These are phyloP conservation scores for Prototheca wickerhamii DNA, from an alignment of 163 green algal genomes.

Conservation along the genomic window DNA sequence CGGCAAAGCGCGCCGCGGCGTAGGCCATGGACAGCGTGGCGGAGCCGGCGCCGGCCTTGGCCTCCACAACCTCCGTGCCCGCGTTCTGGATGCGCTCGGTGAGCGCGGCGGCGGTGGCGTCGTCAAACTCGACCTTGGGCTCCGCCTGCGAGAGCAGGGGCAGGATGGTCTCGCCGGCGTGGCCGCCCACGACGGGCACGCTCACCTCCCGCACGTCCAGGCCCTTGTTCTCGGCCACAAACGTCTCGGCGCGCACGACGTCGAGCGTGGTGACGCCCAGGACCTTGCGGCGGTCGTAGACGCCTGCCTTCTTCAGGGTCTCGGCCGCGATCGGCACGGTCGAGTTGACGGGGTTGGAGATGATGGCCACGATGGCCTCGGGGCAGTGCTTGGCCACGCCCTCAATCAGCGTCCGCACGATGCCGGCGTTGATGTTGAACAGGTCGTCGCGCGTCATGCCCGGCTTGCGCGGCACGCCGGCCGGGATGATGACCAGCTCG, in stretches of 20 bases:
- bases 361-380: slow-evolving; percentile 87
- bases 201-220: slow-evolving; percentile 81
- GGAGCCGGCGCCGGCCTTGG: slow-evolving; percentile 90
- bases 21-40: slow-evolving; percentile 97
- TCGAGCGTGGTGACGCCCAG: slow-evolving; percentile 90
- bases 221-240: slow-evolving; percentile 81
- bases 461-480: slow-evolving; percentile 87
- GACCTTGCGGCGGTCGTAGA: slow-evolving; percentile 78
- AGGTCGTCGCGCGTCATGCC: slow-evolving; percentile 95
- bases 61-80: slow-evolving; percentile 97
- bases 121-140: slow-evolving; percentile 42
- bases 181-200: slow-evolving; percentile 95
- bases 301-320: slow-evolving; percentile 77
- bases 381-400: slow-evolving; percentile 76
- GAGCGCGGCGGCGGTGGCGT: slow-evolving; percentile 51
- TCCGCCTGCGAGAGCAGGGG: slow-evolving; percentile 80
- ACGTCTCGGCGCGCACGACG: slow-evolving; percentile 84
- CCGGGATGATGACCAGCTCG: slow-evolving; percentile 87
- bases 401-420: slow-evolving; percentile 76
- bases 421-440: slow-evolving; percentile 93
- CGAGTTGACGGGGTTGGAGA: slow-evolving; percentile 99
- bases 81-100: slow-evolving; percentile 86
- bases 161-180: slow-evolving; percentile 96
- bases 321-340: slow-evolving; percentile 96
- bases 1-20: slow-evolving; percentile 52